Evolutionary conservation across 1,139 yeast genomes (phyloP), one percentile per base, ranked within the genome.

Genomic region (Geotrichum europaeum): DNA sequence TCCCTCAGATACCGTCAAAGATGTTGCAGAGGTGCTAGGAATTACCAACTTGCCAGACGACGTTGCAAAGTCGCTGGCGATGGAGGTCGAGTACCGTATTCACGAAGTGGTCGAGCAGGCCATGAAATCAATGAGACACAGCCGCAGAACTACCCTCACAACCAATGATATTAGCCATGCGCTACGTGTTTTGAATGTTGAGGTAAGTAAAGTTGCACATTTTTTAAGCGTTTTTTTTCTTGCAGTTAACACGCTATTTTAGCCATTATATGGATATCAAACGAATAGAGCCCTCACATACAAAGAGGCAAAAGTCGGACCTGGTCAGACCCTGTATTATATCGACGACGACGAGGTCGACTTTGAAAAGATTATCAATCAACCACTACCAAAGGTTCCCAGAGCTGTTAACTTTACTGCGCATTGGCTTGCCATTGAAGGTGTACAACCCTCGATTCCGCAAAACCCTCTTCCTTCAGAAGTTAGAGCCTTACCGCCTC

Each of bases 341-440:
- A 79, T 95, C 60, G 96, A 94, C 72, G 91, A 87, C 64, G 95
- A 88, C 65, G 98, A 92, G 71, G 85, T 94, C 52, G 99, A 95
- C 70, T 89, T 94, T 73, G 99, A 95, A 72, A 90, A 90, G 71
- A 79, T 95, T 65, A 89, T 95, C 68, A 92, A 94, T 72, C 96
- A 89, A 72, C 97, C 97, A 50, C 78, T 95, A 64, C 99, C 99
- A 6, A 89, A 88, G 69, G 96, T 95, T 2, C 99, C 99, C 3
- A 81, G 98, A 63, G 86, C 88, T 63, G 86, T 96, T 1, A 86
- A 96, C 0, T 92, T 89, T 72, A 90, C 98, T 2, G 97, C 98
- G 1, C 99, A 95, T 73, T 95, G 99, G 99, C 80, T 95, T 51
- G 98, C 99, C 0, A 89, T 95, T 62, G 99, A 95, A 75, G 99